Evolutionary conservation across 1,284 basidiomycete genomes (phyloP).

Genomic region (Peniophora sp.): DNA sequence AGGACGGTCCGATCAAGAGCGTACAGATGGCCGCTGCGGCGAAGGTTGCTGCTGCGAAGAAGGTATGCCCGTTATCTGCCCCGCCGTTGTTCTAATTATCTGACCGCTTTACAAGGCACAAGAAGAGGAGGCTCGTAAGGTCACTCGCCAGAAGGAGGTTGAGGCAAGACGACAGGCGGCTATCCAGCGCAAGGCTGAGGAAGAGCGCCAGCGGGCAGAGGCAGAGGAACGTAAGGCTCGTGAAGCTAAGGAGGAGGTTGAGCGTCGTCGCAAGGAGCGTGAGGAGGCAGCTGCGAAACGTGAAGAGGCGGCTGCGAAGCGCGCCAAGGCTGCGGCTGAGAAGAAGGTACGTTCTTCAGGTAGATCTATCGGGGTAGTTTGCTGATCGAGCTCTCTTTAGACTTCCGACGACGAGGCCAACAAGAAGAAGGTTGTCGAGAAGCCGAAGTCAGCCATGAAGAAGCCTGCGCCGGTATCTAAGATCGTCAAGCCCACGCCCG

Average conservation of each 20-base stretch:
- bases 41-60: conserved; percentile 60
- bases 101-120: conserved; percentile 22
- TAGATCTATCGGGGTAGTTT: conserved; percentile 4
- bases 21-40: conserved; percentile 62
- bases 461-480: conserved; percentile 40
- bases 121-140: conserved; percentile 86
- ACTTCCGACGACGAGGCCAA: conserved; percentile 59
- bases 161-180: conserved; percentile 68
- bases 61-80: conserved; percentile 46
- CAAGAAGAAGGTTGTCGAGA: conserved; percentile 60
- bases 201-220: conserved; percentile 54
- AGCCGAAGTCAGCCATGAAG: conserved; percentile 44
- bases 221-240: conserved; percentile 64
- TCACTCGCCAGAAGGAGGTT: conserved; percentile 66
- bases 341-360: conserved; percentile 44
- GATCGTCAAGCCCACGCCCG: conserved; percentile 28
- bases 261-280: conserved; percentile 65
- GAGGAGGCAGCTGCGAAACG: conserved; percentile 69
- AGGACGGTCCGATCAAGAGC: conserved; percentile 70
- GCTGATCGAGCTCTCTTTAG: conserved; percentile 10
- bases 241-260: conserved; percentile 61
- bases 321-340: conserved; percentile 24
- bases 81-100: conserved; percentile 1
- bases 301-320: conserved; percentile 66
- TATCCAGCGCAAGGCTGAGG: conserved; percentile 70